Conservation (phyloP, 129 eudicot genomes). For the Artemisia annua region DNA sequence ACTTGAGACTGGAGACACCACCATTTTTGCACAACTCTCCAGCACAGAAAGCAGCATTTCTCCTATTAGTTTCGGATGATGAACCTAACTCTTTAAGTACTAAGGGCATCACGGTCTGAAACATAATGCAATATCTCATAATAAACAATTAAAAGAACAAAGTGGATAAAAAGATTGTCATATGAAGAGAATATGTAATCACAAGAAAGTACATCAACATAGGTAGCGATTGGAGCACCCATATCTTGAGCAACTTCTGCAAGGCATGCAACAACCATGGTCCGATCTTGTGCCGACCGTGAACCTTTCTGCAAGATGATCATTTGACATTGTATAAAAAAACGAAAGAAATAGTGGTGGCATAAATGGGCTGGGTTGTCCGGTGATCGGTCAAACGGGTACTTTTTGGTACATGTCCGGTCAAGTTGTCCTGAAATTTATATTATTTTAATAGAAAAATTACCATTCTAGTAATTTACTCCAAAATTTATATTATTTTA, state of each 20-base stretch:
- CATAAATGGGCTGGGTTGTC: not conserved
- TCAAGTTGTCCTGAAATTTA: no score
- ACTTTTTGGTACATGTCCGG: no score
- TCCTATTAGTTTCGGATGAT: slow-evolving; percentile 79
- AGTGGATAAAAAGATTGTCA: slow-evolving; percentile 4
- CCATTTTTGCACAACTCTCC: slow-evolving; percentile 96
- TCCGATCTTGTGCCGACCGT: slow-evolving; percentile 94
- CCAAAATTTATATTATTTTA: no score
- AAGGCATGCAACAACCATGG: slow-evolving; percentile 97
- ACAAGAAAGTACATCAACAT: slow-evolving; percentile 65
- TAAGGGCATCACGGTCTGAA: slow-evolving; percentile 85
- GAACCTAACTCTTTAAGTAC: slow-evolving; percentile 87
- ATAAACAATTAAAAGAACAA: not conserved
- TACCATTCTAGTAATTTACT: no score
- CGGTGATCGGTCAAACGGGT: not conserved
- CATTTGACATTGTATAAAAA: slow-evolving; percentile 14
- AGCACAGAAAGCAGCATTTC: slow-evolving; percentile 96
- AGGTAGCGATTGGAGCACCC: slow-evolving; percentile 93
- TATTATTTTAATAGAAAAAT: no score
- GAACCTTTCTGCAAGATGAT: slow-evolving; percentile 73
- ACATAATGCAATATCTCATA: slow-evolving; percentile 21
- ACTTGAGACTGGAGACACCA: slow-evolving; percentile 73
- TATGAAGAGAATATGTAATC: slow-evolving; percentile 1
- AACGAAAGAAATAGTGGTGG: not conserved
- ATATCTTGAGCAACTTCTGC: slow-evolving; percentile 99